Percentiles rank a stretch among this genome's conserved stretches.
Conservation (phyloP, 2,329 filamentous ascomycete species). For the Calonectria hongkongensis region DNA sequence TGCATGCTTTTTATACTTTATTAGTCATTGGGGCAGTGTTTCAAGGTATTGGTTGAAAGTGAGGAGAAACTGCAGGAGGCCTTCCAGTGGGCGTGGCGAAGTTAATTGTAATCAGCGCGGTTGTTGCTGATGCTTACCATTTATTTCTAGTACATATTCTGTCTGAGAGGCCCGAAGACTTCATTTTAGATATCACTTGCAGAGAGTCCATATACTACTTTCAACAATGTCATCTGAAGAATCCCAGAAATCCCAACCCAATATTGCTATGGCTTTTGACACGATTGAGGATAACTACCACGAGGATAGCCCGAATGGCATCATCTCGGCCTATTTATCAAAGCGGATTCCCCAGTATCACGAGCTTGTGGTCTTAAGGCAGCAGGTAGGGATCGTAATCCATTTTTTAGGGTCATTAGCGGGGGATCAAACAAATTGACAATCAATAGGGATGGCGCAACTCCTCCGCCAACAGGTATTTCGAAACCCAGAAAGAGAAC, state of each 20-base stretch:
- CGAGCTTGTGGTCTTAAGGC: background rate
- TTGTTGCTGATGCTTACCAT: background rate
- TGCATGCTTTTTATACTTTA: background rate
- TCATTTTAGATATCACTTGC: background rate
- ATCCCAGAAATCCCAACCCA: background rate
- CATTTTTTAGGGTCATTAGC: background rate
- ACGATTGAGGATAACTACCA: too few species aligned
- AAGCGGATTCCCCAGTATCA: background rate
- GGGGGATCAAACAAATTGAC: background rate
- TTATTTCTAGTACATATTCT: background rate
- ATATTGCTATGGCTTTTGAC: background rate
- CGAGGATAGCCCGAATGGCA: background rate
- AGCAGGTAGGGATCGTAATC: background rate
- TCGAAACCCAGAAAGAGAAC: background rate
- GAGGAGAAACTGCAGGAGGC: background rate
- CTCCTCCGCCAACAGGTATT: background rate
- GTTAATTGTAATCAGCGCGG: background rate
- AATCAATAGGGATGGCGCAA: slow-evolving; percentile 1
- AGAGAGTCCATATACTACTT: too few species aligned
- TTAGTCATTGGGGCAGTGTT: background rate
- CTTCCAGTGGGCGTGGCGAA: background rate
- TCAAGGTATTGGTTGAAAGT: background rate
- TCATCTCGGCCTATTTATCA: slow-evolving; percentile 5
- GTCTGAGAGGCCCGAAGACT: background rate
- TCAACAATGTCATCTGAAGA: background rate